A percentile compares a stretch with the other conserved stretches of the same genome.
These are phyloP conservation scores for Meira nashicola DNA, from an alignment of 1,284 basidiomycete genomes.

Conservation along the genomic window DNA sequence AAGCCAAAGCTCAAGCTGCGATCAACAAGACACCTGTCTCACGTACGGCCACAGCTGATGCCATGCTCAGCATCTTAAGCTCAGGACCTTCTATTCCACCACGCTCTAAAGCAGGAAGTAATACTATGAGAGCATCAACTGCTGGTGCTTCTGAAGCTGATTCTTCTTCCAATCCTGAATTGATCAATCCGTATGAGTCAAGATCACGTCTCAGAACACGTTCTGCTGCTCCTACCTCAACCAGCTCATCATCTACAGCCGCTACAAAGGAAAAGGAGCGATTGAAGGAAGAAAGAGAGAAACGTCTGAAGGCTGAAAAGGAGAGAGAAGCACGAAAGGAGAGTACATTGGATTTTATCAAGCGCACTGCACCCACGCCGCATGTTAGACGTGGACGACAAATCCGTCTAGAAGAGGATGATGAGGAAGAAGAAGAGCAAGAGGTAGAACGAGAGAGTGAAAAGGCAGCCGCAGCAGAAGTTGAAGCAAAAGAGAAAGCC, in stretches of 20 bases:
- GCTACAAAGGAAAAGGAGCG: constrained; percentile 9
- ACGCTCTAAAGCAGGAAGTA: not conserved
- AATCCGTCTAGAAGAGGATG: constrained; percentile 6
- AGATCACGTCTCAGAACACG: constrained; percentile 15
- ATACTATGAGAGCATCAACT: not conserved
- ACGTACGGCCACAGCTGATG: constrained; percentile 7
- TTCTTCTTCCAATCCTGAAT: constrained; percentile 22
- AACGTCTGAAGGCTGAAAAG: not conserved
- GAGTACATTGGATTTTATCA: constrained; percentile 8
- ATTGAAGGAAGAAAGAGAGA: constrained; percentile 10
- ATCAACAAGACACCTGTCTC: not conserved
- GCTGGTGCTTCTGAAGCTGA: not conserved
- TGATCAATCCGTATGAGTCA: constrained; percentile 44
- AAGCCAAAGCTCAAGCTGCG: not conserved
- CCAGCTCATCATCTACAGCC: no score
- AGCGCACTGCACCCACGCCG: constrained; percentile 4
- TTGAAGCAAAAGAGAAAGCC: constrained; percentile 9
- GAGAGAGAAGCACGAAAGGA: constrained; percentile 5
- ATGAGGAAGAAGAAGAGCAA: constrained; percentile 7
- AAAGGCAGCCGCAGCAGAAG: constrained; percentile 26
- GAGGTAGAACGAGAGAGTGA: constrained; percentile 12
- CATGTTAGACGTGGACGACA: not conserved
- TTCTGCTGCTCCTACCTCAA: not conserved
- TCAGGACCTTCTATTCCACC: not conserved
- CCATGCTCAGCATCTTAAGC: constrained; percentile 9